phyloP scores from a whole-genome alignment of 2,329 filamentous ascomycete species.

The Amauroascus verrucosus region DNA sequence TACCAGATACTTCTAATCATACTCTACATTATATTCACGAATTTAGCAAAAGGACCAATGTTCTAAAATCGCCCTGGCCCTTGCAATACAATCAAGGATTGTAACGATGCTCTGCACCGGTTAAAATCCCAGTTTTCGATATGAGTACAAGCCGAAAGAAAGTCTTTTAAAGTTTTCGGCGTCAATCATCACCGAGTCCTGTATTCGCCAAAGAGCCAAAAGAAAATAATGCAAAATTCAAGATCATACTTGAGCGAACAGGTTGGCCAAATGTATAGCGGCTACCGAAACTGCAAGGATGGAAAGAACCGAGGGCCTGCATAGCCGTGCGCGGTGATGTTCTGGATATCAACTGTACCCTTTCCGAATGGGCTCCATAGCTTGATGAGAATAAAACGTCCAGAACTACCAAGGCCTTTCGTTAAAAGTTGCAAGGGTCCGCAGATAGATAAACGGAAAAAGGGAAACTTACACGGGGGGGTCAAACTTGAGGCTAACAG shows the following conservation, averaged over 20 bases:
- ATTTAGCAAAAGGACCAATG: too few species aligned
- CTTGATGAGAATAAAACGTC: conserved; percentile 76
- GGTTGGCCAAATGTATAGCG: neutral
- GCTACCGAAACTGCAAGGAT: conserved; percentile 49
- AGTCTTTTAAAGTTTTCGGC: too few species aligned
- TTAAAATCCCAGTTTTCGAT: too few species aligned
- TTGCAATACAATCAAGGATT: neutral
- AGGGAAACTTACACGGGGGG: conserved; percentile 31
- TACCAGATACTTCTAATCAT: neutral
- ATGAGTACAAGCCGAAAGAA: too few species aligned
- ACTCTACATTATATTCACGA: neutral
- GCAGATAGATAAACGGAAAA: neutral
- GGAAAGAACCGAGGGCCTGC: conserved; percentile 80
- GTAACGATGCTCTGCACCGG: too few species aligned
- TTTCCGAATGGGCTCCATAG: conserved; percentile 71
- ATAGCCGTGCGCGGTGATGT: conserved; percentile 71
- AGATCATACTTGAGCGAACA: neutral
- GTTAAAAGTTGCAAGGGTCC: conserved; percentile 9
- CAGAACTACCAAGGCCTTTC: conserved; percentile 44
- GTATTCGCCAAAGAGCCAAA: neutral
- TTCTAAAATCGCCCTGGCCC: neutral
- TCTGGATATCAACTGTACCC: conserved; percentile 81
- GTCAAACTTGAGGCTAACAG: conserved; percentile 71
- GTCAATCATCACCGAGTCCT: neutral
- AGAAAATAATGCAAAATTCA: too few species aligned